Conservation (phyloP, 2,329 filamentous ascomycete species). For the Escovopsis sp. region DNA sequence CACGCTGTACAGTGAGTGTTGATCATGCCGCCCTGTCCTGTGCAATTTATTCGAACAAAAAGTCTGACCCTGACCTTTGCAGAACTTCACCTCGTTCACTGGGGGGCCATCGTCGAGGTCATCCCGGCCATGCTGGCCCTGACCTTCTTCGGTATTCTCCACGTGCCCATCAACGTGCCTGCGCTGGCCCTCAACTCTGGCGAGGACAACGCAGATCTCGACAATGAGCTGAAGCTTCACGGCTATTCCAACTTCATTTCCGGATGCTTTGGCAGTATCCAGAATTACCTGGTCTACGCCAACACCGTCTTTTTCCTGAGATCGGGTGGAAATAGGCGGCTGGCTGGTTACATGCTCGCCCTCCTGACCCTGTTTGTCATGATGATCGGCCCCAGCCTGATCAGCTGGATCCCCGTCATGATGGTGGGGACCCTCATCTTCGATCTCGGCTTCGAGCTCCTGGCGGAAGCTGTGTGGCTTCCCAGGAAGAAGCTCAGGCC, state of each 20-base stretch:
- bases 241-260: constrained; percentile 88
- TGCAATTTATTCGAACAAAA: no score
- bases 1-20: constrained; percentile 67
- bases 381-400: constrained; percentile 71
- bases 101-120: constrained; percentile 67
- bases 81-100: constrained; percentile 74
- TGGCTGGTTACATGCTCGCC: constrained; percentile 78
- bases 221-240: constrained; percentile 82
- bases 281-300: constrained; percentile 95
- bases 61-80: constrained; percentile 8
- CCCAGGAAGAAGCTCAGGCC: constrained; percentile 78
- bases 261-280: constrained; percentile 72
- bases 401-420: constrained; percentile 92
- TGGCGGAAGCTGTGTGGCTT: constrained; percentile 76
- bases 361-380: constrained; percentile 66
- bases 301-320: constrained; percentile 96
- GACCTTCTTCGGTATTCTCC: constrained; percentile 92
- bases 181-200: constrained; percentile 80
- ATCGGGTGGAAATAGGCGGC: constrained; percentile 73
- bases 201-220: constrained; percentile 83
- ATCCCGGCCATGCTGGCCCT: constrained; percentile 91
- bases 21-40: not conserved
- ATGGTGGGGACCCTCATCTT: constrained; percentile 95
- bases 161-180: constrained; percentile 96
- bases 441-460: constrained; percentile 79